Evolutionary conservation across 345 rosid species (phyloP), one percentile per base, ranked within the genome.

Genomic region (Boechera stricta): DNA sequence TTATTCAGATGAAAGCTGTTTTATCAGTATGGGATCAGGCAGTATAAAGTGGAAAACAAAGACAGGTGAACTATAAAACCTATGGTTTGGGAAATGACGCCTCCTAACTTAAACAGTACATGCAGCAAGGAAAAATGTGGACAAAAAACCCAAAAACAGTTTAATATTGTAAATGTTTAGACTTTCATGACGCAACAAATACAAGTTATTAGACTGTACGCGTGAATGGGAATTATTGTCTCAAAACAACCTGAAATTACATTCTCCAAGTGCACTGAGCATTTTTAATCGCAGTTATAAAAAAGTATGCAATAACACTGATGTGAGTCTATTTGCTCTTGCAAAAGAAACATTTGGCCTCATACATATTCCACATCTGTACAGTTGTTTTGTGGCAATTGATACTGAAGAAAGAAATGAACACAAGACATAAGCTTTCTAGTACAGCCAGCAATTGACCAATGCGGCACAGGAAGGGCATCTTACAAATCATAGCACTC

Each of bases 261-360:
- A 52, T 76, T 61, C 31, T 68, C 64, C 59, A 69, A 39, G 41
- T 39, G 10, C 47, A 66, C 53, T 26, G 45, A 61, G 44, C 67
- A 7, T 38, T 66, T 45, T 16, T 58, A 28, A 36, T 36, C 8
- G 61, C 13, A 59, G 24, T 36, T 48, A 67, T 49, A 18, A 36
- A 35, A 71, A 24, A 16, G 44, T 56, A 67, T 4, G 65, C 79
- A 75, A 18, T 67, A 28, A 48, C 28, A 76, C n/a, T 48, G 63
- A 68, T 58, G 62, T 21, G 63, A 59, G 54, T 41, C 74, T 38
- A 67, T 56, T 51, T 39, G 73, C 60, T 57, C 52, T 59, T 47
- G 47, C n/a, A 59, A 59, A 59, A 67, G 11, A 47, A 44, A 58
- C 49, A 59, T 29, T 18, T 31, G 60, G 63, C 67, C 55, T 59